A percentile compares a stretch with the other conserved stretches of the same genome.
Conservation (phyloP, 257 asterid genomes). For the Ajuga chamaepitys region DNA sequence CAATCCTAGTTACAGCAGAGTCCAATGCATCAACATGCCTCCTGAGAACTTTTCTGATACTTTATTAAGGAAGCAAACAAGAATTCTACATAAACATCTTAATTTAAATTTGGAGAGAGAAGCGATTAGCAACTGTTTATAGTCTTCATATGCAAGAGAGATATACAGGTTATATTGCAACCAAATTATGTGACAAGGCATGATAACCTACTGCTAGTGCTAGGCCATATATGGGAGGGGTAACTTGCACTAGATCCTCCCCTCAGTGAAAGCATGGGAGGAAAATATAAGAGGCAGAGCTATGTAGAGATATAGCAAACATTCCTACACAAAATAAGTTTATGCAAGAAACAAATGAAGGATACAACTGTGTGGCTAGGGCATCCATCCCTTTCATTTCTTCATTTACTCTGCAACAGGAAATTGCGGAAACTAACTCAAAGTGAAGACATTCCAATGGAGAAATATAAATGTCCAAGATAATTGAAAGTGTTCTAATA, state of each 20-base stretch:
- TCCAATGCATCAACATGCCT: slow-evolving; percentile 86
- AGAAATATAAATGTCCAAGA: not conserved
- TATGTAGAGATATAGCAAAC: not conserved
- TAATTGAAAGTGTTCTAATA: not conserved
- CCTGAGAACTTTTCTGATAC: slow-evolving; percentile 61
- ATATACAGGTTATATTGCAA: not conserved
- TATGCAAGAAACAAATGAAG: slow-evolving; percentile 24
- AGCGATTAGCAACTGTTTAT: not conserved
- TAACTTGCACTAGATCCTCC: too few species aligned
- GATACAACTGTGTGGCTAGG: slow-evolving; percentile 83
- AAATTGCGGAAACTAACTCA: not conserved
- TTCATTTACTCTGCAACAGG: slow-evolving; percentile 70
- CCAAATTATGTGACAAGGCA: not conserved
- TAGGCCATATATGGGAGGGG: not conserved
- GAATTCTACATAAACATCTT: not conserved
- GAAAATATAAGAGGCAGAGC: not conserved
- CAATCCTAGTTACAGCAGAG: slow-evolving; percentile 59
- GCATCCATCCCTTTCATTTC: slow-evolving; percentile 83
- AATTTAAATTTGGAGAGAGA: not conserved
- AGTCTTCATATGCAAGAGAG: not conserved
- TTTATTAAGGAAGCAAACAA: slow-evolving; percentile 33
- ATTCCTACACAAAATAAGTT: not conserved
- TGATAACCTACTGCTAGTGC: not conserved
- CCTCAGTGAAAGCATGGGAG: not conserved
- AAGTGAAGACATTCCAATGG: not conserved